Evolutionary conservation across 129 eudicot species (phyloP).

Genomic region (Tagetes erecta): DNA sequence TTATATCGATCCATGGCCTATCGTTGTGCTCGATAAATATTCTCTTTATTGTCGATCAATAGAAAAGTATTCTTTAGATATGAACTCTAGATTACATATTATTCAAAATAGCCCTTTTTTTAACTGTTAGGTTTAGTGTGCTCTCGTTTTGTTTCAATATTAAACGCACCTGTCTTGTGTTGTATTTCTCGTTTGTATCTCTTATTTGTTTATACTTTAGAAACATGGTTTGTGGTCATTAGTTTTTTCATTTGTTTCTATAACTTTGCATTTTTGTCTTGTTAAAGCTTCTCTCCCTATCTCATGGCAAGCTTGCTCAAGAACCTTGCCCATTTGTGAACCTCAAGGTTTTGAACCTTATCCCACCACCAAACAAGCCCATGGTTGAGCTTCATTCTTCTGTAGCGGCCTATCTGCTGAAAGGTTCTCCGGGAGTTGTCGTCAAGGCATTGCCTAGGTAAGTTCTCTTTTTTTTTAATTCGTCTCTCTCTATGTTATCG

Average conservation of each 20-base stretch:
- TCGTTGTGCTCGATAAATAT: background rate
- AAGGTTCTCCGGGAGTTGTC: constrained; percentile 21
- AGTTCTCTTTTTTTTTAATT: background rate
- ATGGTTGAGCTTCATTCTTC: constrained; percentile 7
- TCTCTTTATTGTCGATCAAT: background rate
- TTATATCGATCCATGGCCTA: background rate
- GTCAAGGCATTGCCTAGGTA: constrained; percentile 20
- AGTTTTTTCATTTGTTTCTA: background rate
- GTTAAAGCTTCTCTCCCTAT: constrained; percentile 24
- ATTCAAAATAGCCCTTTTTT: background rate
- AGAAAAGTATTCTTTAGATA: background rate
- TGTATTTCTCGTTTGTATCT: background rate
- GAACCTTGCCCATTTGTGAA: constrained; percentile 29
- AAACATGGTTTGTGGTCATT: background rate
- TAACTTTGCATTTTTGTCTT: background rate
- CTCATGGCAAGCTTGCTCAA: constrained; percentile 19
- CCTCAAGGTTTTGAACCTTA: constrained; percentile 29
- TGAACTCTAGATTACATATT: background rate
- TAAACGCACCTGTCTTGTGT: background rate
- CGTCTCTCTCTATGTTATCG: background rate
- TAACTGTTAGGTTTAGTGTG: background rate
- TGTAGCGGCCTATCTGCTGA: constrained; percentile 24
- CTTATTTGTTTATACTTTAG: background rate
- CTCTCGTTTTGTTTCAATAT: background rate
- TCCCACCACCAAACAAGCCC: constrained; percentile 34